These are phyloP conservation scores for Tetrapisispora nanseiensis DNA, from an alignment of 805 yeast species.

Conservation along the genomic window DNA sequence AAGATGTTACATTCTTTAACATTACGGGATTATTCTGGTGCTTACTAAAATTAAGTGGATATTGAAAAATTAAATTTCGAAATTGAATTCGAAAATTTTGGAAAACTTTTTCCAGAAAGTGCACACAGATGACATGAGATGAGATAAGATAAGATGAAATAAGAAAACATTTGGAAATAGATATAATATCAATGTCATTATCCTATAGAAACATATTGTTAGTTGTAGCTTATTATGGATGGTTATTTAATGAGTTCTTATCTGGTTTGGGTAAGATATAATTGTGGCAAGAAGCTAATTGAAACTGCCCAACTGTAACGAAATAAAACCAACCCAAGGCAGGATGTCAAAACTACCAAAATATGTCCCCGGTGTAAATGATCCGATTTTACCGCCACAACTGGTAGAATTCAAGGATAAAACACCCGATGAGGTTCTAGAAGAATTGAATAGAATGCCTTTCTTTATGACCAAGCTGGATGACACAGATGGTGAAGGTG, in stretches of 20 bases:
- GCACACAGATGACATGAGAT: not conserved
- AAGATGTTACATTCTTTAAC: too few relatives aligned
- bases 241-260: too few relatives aligned
- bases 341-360: constrained; percentile 24
- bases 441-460: constrained; percentile 75
- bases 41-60: not conserved
- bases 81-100: not conserved
- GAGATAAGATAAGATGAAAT: not conserved
- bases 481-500: constrained; percentile 66
- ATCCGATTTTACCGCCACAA: constrained; percentile 77
- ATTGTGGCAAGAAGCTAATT: too few relatives aligned
- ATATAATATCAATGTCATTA: not conserved
- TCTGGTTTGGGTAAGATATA: too few relatives aligned
- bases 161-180: too few relatives aligned
- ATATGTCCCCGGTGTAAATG: constrained; percentile 42
- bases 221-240: too few relatives aligned
- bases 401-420: constrained; percentile 52
- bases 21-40: too few relatives aligned
- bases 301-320: too few relatives aligned
- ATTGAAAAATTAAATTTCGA: not conserved
- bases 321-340: too few relatives aligned
- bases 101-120: too few relatives aligned
- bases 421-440: constrained; percentile 63
- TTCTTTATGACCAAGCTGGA: constrained; percentile 88
- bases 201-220: too few relatives aligned